Conservation (phyloP, 2,329 filamentous ascomycete genomes). For the Pestalotiopsis sp. region DNA sequence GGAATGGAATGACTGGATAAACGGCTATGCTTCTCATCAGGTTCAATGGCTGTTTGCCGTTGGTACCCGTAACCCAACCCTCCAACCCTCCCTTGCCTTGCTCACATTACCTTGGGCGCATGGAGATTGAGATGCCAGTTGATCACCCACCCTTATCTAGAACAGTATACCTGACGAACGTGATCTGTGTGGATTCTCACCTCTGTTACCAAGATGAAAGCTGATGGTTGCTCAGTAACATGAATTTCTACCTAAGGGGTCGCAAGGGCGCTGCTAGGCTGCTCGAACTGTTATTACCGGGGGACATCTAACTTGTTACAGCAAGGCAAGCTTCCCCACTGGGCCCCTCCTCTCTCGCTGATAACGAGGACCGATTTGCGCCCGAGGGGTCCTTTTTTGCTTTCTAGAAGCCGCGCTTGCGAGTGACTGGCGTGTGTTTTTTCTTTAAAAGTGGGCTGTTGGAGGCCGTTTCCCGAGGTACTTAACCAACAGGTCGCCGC, state of each 20-base stretch:
- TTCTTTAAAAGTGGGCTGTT: not conserved
- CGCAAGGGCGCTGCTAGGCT: not conserved
- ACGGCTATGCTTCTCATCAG: not conserved
- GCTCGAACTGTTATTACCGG: not conserved
- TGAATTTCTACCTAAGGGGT: no score
- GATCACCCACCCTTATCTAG: no score
- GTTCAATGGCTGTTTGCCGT: not conserved
- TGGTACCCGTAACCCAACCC: not conserved
- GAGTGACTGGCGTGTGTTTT: not conserved
- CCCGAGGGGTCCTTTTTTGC: constrained; percentile 8
- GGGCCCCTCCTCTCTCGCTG: constrained; percentile 7
- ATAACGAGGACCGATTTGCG: constrained; percentile 13
- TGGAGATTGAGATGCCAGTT: no score
- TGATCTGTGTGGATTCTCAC: no score
- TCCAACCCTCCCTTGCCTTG: not conserved
- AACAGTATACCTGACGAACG: no score
- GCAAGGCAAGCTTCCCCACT: not conserved
- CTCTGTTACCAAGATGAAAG: no score
- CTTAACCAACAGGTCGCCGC: constrained; percentile 12
- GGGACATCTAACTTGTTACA: constrained; percentile 1
- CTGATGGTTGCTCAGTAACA: no score
- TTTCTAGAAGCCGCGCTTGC: not conserved
- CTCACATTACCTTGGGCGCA: not conserved
- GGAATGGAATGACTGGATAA: no score
- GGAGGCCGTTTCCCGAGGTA: not conserved